Evolutionary conservation across 371 early-diverging fungal genomes (phyloP), one percentile per base, ranked within the genome.

Genomic region (Mucor mucedo): DNA sequence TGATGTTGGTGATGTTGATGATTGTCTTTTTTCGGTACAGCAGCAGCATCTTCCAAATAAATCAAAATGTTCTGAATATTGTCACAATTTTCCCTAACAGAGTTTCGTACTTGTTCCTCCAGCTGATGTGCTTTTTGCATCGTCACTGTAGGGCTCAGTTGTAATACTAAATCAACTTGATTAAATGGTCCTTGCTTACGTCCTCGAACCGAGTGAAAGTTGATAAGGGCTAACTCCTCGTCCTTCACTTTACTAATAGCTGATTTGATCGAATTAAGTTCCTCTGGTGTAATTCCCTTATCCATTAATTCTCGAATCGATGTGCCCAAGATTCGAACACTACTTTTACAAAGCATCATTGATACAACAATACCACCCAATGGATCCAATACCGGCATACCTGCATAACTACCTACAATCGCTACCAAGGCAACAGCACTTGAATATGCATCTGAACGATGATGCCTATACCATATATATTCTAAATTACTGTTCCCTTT

Each of bases 401-500:
- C 90, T 54, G 84, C 69, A 60, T 83, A 78, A 21, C 84, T 80
- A 4, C 89, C 90, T 14, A 73, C 81, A 54, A 89, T 87, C 7
- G 89, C 87, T 30, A 75, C 86, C 0, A 87, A 68, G 0, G 89
- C 85, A 27, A 89, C 84, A n/a, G 84, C 54, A 59, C 87, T 87
- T 7, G 90, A 84, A 73, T 80, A 76, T 4, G 90, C 87, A 58
- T 89, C 90, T 65, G 85, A 83, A 50, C 91, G 87, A 63, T 90
- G 91, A 55, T 90, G 91, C 90, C 83, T 83, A 49, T 5, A 60
- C 21, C 21, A 21, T 21, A 21, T 21, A 21, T 0, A 21, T 21
- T 21, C 21, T 21, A 21, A 21, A 21, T 21, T 21, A 21, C 21
- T 21, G 21, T 21, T 21, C 21, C 21, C 21, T 21, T 21, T 21